Evolutionary conservation across 169 alveolate species (phyloP).

Genomic region (Neospora caninum): DNA sequence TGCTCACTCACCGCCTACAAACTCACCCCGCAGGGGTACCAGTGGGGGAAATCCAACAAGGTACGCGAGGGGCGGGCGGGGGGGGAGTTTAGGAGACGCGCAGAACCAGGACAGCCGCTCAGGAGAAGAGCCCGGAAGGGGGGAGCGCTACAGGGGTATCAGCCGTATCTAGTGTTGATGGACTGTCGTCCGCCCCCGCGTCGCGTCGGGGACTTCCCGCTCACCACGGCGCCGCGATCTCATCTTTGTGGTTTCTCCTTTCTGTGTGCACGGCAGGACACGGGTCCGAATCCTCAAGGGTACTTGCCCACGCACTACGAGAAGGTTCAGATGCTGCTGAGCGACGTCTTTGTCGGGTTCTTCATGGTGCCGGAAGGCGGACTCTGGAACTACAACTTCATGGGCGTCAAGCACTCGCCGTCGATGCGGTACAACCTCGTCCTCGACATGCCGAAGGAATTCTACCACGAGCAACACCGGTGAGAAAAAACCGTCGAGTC

Average conservation of each 20-base stretch:
- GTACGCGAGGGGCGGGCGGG: not conserved
- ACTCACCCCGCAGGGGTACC: conserved; percentile 92
- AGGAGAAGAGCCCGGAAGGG: too few relatives aligned
- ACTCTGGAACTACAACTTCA: conserved; percentile 99
- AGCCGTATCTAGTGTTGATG: not conserved
- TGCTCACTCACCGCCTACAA: conserved; percentile 95
- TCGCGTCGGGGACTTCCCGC: too few relatives aligned
- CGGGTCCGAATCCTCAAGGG: conserved; percentile 72
- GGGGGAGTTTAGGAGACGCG: not conserved
- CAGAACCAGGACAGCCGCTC: not conserved
- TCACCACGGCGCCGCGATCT: too few relatives aligned
- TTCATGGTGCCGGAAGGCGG: conserved; percentile 98
- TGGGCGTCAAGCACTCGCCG: conserved; percentile 92
- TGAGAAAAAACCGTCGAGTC: conserved; percentile 58
- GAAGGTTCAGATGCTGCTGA: conserved; percentile 93
- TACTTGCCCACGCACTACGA: conserved; percentile 73
- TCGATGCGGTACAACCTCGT: conserved; percentile 92
- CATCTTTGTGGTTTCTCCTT: too few relatives aligned
- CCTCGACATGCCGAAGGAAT: conserved; percentile 96
- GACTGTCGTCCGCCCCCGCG: too few relatives aligned
- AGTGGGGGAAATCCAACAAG: conserved; percentile 91
- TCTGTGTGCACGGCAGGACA: conserved; percentile 39
- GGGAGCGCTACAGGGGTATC: too few relatives aligned
- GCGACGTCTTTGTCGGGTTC: conserved; percentile 98
- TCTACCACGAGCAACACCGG: conserved; percentile 97